phyloP scores from a whole-genome alignment of 2,329 filamentous ascomycete genomes.

The Didymosphaeria variabile region DNA sequence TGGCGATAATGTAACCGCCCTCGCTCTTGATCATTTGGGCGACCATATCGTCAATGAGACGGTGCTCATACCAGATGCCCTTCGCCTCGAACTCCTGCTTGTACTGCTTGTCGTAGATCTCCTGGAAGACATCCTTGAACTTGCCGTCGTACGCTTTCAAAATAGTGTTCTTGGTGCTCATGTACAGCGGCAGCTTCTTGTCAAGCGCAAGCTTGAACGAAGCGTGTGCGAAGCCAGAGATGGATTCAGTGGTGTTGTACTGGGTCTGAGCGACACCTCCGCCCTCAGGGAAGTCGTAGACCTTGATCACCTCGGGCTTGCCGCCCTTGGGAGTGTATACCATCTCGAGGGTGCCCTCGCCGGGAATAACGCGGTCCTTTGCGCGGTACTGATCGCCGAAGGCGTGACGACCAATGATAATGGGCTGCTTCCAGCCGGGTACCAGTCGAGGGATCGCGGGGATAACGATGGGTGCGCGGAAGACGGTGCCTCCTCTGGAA shows the following conservation, averaged over 20 bases:
- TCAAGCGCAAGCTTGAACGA: constrained; percentile 93
- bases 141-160: constrained; percentile 98
- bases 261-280: constrained; percentile 93
- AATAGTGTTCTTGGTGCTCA: constrained; percentile 99
- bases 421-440: constrained; percentile 97
- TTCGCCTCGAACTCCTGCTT: constrained; percentile 88
- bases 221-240: constrained; percentile 92
- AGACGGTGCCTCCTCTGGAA: constrained; percentile 84
- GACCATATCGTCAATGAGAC: constrained; percentile 99
- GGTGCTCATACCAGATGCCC: constrained; percentile 99
- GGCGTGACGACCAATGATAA: constrained; percentile 98
- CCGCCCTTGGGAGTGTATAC: constrained; percentile 88
- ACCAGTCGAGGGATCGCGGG: constrained; percentile 91
- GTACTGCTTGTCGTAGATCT: constrained; percentile 89
- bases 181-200: constrained; percentile 93
- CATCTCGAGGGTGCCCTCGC: constrained; percentile 89
- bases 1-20: constrained; percentile 94
- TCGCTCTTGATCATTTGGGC: constrained; percentile 99
- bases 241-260: constrained; percentile 98
- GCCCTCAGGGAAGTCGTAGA: constrained; percentile 86
- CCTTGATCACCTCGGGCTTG: constrained; percentile 84
- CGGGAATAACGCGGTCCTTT: constrained; percentile 85
- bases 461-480: constrained; percentile 98
- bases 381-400: constrained; percentile 99
- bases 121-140: constrained; percentile 99